phyloP scores from a whole-genome alignment of 2,329 filamentous ascomycete species.

The Coniochaeta sp. region DNA sequence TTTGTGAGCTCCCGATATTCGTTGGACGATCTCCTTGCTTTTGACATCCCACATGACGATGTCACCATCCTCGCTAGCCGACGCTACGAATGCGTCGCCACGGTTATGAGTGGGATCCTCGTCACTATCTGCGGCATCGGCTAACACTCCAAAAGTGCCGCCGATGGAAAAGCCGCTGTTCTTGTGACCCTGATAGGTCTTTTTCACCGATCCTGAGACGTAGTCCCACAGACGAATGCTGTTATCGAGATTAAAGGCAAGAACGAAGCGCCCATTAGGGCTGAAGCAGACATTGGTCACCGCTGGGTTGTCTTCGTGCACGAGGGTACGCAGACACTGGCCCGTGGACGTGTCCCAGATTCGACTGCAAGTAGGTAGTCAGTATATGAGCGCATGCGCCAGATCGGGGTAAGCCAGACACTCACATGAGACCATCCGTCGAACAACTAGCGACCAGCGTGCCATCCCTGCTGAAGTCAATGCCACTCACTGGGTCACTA shows the following conservation, averaged over 20 bases:
- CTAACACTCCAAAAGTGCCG: constrained; percentile 66
- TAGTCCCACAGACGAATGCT: constrained; percentile 94
- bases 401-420: constrained; percentile 13
- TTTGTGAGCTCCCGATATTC: constrained; percentile 41
- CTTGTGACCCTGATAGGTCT: constrained; percentile 90
- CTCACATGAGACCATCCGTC: constrained; percentile 79
- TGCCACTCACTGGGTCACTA: constrained; percentile 86
- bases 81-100: constrained; percentile 56
- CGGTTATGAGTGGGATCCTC: constrained; percentile 15
- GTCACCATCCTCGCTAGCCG: constrained; percentile 81
- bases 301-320: constrained; percentile 91
- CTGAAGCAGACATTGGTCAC: constrained; percentile 87
- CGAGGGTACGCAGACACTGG: constrained; percentile 87
- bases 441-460: constrained; percentile 89
- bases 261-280: constrained; percentile 86
- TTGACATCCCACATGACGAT: constrained; percentile 87
- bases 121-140: constrained; percentile 13
- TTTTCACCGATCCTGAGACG: constrained; percentile 72
- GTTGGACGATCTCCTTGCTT: constrained; percentile 75
- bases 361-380: constrained; percentile 42
- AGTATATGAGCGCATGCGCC: neutral
- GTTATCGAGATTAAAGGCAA: constrained; percentile 86
- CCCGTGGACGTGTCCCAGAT: constrained; percentile 96
- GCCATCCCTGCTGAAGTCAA: constrained; percentile 88
- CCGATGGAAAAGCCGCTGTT: constrained; percentile 82